Evolutionary conservation across 345 rosid species (phyloP), one percentile per base, ranked within the genome.

Genomic region (Melastoma malabathricum): DNA sequence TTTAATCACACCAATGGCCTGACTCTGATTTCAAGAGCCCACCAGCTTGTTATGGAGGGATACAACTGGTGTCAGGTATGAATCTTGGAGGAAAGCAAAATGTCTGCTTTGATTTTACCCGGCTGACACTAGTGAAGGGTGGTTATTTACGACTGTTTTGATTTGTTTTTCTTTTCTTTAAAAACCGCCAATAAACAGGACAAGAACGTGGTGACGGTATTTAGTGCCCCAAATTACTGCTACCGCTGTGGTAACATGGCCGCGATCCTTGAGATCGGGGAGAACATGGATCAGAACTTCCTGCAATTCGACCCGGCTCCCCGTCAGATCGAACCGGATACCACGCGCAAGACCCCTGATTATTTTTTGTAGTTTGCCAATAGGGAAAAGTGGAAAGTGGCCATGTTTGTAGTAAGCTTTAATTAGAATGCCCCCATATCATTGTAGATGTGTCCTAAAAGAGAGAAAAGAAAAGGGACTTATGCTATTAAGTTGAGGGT

Each of bases 241-340:
- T 89, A 89, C 72, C 79, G 95, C 0, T 89, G 97, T 59, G 95
- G 97, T 47, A 89, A 89, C 59, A 89, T 89, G 97, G 95, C 97
- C 54, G 97, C 97, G 8, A 89, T 85, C 64, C 71, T 89, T 39
- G 97, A 89, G 78, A 79, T 89, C 47, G 85, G 89, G 47, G 97
- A 89, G 75, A 83, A 89, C 47, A 89, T 89, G 95, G 93, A 85
- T 15, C 97, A 89, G 71, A 83, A 85, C 43, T 89, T 89, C 69
- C 89, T 89, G 48, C 97, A 89, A 60, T 83, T 85, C 50, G 95
- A 89, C 65, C 97, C 97, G 5, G 95, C 89, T 10, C 95, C 97
- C 0, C 80, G 97, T 61, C 97, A 89, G 63, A 56, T 89, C 41
- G 97, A 89, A 52, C 97, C 95, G 1, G 95, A 89, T 60, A 74